A percentile compares a stretch with the other conserved stretches of the same genome.
Evolutionary conservation across 2,329 filamentous ascomycete species (phyloP).

Genomic region (Stemphylium vesicarium): DNA sequence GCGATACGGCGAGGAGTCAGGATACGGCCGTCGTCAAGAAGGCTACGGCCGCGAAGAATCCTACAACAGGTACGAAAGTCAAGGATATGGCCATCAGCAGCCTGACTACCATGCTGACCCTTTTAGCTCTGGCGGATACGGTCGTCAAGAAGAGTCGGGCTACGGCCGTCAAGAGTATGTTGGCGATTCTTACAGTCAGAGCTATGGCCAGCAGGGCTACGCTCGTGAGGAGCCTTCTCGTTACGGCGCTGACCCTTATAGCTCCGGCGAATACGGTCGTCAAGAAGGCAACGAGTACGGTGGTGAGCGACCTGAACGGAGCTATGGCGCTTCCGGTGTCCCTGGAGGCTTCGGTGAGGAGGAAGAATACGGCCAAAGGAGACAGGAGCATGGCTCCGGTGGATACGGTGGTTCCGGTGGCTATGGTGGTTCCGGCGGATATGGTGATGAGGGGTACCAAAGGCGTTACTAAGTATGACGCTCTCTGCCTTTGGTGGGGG

Average conservation of each 20-base stretch:
- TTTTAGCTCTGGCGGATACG: slow-evolving; percentile 10
- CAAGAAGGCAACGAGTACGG: slow-evolving; percentile 18
- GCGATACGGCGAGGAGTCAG: slow-evolving; percentile 28
- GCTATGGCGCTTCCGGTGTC: slow-evolving; percentile 17
- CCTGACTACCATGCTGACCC: slow-evolving; percentile 1
- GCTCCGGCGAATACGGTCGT: slow-evolving; percentile 21
- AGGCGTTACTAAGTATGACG: slow-evolving; percentile 23
- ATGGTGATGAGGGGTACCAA: slow-evolving; percentile 29
- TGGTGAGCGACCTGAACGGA: slow-evolving; percentile 15
- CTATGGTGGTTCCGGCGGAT: slow-evolving; percentile 26
- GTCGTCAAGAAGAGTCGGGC: slow-evolving; percentile 9
- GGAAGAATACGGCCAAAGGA: slow-evolving; percentile 22
- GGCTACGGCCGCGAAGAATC: slow-evolving; percentile 11
- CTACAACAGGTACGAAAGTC: slow-evolving; percentile 6
- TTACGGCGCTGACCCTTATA: slow-evolving; percentile 11
- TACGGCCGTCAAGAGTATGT: slow-evolving; percentile 9
- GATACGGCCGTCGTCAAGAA: slow-evolving; percentile 21
- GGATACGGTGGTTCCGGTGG: slow-evolving; percentile 15
- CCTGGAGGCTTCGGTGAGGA: slow-evolving; percentile 22
- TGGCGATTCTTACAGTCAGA: neutral
- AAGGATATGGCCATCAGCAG: neutral
- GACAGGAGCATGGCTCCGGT: slow-evolving; percentile 26
- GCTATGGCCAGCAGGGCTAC: slow-evolving; percentile 4
- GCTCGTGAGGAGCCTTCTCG: neutral
- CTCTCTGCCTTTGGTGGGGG: neutral